Base-by-base conservation (phyloP, 257 asterid genomes). In the Solanum gracilifrons region DNA sequence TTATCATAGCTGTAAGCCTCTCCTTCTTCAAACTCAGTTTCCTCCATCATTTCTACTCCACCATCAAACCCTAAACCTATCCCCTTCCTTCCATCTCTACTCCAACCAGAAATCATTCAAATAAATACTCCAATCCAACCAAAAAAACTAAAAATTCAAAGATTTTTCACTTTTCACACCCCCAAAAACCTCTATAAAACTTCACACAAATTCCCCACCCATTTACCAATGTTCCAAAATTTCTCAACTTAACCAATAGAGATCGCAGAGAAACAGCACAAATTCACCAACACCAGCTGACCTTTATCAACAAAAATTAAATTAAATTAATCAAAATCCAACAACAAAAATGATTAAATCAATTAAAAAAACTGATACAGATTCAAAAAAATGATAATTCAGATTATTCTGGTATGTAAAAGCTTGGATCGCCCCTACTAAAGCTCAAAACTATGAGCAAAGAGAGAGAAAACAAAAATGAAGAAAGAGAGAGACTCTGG, bases 11-110 rank as follows among this genome's bases (percentile, higher is more conserved):
- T 90, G 82, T 92, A 94, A 89, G 99, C 98, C 89, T 97, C 99
- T 87, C 99, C 99, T 94, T 97, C 99, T 91, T 97, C 99, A 68
- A 97, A 93, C 91, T 96, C 99, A 84, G 92, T 85, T 77, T 92
- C 98, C 37, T 90, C 98, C 98, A 97, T 97, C 72, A 37, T 41
- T 84, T 46, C 88, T 58, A 83, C 64, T 18, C 88, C 88, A 62
- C 43, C 60, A 86, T 51, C 71, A 82, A 94, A 90, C 89, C 96
- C 95, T 88, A 93, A 86, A 48, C 93, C 97, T 91, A 92, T 88
- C 90, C 95, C 91, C 93, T 94, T 93, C 88, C 98, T 91, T 88
- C 93, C 99, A 96, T 95, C 94, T 85, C 94, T 92, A 83, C 95
- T 93, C 79, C 94, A 92, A 90, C 93, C 93, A 91, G 95, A 94